Percentiles rank a stretch among this genome's conserved stretches.
These are phyloP conservation scores for Trypanosoma avium DNA, from an alignment of 208 protist species.

Conservation along the genomic window DNA sequence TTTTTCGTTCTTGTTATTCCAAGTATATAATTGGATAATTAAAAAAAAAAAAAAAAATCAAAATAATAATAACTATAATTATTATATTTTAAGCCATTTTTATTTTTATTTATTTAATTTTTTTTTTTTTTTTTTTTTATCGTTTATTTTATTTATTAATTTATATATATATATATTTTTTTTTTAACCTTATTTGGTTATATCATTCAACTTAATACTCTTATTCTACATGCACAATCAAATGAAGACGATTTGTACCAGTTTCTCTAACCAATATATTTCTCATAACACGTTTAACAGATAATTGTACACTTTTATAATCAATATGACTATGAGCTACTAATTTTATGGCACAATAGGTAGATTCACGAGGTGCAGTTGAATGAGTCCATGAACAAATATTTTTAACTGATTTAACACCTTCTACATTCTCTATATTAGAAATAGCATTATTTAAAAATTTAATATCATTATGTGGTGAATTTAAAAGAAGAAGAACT, in stretches of 20 bases:
- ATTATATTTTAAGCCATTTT: no score
- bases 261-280: slow-evolving; percentile 5
- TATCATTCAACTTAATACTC: not conserved
- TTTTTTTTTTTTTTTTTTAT: no score
- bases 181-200: not conserved
- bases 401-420: slow-evolving; percentile 19
- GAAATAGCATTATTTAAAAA: slow-evolving; percentile 34
- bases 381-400: slow-evolving; percentile 61
- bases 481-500: slow-evolving; percentile 56
- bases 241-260: slow-evolving; percentile 11
- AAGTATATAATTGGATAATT: no score
- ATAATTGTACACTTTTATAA: slow-evolving; percentile 8
- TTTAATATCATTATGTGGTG: slow-evolving; percentile 25
- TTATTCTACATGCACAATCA: slow-evolving; percentile 40
- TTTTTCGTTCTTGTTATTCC: not conserved
- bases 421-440: slow-evolving; percentile 25
- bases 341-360: slow-evolving; percentile 40
- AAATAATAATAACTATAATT: no score
- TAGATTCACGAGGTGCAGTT: slow-evolving; percentile 54
- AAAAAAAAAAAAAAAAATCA: no score
- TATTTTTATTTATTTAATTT: no score
- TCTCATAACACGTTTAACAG: slow-evolving; percentile 10
- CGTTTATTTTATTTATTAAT: slow-evolving; percentile 20
- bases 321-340: slow-evolving; percentile 18
- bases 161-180: slow-evolving; percentile 1